Evolutionary conservation across 2,329 filamentous ascomycete genomes (phyloP).

Genomic region (Neonectria sp.): DNA sequence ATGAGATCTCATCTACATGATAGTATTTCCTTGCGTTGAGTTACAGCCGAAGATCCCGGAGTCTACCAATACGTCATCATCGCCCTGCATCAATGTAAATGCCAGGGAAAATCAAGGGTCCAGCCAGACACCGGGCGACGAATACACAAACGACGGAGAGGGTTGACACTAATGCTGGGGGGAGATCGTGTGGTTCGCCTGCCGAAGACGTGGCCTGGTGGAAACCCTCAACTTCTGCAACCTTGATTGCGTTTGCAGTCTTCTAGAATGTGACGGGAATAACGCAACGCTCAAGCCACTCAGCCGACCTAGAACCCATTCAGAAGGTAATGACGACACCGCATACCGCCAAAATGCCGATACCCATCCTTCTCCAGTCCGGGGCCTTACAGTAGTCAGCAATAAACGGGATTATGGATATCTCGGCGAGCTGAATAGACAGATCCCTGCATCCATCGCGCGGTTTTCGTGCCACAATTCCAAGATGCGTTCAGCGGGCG

Average conservation of each 20-base stretch:
- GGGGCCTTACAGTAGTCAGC: neutral
- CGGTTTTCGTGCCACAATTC: conserved; percentile 17
- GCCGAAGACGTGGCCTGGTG: conserved; percentile 15
- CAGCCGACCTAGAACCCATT: conserved; percentile 4
- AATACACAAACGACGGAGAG: neutral
- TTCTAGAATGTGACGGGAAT: conserved; percentile 36
- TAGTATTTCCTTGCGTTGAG: conserved; percentile 1
- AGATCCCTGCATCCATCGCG: conserved; percentile 21
- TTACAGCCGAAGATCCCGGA: conserved; percentile 15
- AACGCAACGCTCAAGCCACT: conserved; percentile 19
- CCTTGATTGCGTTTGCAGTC: conserved; percentile 17
- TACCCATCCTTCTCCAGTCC: conserved; percentile 16
- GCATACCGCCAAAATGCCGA: conserved; percentile 26
- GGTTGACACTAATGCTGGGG: conserved; percentile 10
- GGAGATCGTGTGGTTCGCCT: conserved; percentile 22
- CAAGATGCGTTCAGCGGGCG: conserved; percentile 2
- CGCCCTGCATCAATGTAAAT: neutral
- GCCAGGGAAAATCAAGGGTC: conserved; percentile 8
- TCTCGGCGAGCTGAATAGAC: conserved; percentile 14
- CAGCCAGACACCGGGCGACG: neutral
- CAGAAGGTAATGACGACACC: conserved; percentile 26
- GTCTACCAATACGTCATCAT: conserved; percentile 20
- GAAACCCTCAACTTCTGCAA: conserved; percentile 25
- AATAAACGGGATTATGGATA: conserved; percentile 10
- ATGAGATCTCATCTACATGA: conserved; percentile 3